phyloP scores from a whole-genome alignment of 306 rosid species.

The Cucumis sativus region DNA sequence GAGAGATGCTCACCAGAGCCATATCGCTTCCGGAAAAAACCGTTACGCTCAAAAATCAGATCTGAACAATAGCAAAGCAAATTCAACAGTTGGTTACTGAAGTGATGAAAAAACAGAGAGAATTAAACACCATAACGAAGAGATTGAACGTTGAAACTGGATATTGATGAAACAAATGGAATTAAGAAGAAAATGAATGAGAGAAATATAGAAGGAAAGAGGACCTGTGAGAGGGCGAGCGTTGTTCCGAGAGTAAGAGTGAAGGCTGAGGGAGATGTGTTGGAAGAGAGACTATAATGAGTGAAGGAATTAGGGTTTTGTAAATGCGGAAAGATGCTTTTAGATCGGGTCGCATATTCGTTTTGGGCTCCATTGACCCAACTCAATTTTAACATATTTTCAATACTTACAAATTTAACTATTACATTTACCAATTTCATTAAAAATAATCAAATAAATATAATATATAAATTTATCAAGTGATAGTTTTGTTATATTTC shows the following conservation, averaged over 20 bases:
- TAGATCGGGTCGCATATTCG: constrained; percentile 7
- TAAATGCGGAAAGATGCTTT: neutral
- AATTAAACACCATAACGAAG: neutral
- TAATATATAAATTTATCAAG: too few species aligned
- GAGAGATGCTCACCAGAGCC: constrained; percentile 53
- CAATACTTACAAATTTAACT: too few species aligned
- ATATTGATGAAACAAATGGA: neutral
- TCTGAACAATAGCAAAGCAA: constrained; percentile 23
- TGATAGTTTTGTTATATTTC: too few species aligned
- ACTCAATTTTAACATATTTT: neutral
- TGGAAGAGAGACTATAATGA: neutral
- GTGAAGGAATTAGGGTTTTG: constrained; percentile 7
- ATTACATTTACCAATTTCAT: too few species aligned
- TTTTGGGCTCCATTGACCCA: neutral
- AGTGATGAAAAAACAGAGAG: neutral
- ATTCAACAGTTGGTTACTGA: neutral
- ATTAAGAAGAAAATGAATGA: neutral
- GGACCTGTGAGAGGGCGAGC: constrained; percentile 8
- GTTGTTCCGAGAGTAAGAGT: constrained; percentile 7
- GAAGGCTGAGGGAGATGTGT: neutral
- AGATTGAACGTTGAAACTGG: neutral
- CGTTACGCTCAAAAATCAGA: constrained; percentile 30
- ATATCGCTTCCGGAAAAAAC: constrained; percentile 38
- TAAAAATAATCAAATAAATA: too few species aligned
- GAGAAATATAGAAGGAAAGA: neutral